Evolutionary conservation across 768 basidiomycete species (phyloP).

Genomic region (Antrodiella citrinella): DNA sequence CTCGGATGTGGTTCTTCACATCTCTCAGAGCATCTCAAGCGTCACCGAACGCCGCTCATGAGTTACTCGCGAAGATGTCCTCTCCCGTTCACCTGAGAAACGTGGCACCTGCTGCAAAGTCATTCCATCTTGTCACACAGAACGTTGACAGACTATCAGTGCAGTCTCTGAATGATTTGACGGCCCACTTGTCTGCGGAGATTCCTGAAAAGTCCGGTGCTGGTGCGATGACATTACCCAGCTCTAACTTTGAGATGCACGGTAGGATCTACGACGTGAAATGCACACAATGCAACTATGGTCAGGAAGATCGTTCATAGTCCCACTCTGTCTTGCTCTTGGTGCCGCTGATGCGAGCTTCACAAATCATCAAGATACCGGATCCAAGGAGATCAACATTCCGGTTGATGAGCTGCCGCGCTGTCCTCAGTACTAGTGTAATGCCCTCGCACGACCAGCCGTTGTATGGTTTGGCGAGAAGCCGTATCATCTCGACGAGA

Average conservation of each 20-base stretch:
- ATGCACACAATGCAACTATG: constrained; percentile 30
- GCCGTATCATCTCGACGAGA: constrained; percentile 21
- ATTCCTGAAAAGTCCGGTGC: background rate
- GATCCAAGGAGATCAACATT: constrained; percentile 13
- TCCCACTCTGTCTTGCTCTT: constrained; percentile 38
- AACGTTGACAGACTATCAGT: constrained; percentile 55
- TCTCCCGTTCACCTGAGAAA: constrained; percentile 25
- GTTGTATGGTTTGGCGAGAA: constrained; percentile 38
- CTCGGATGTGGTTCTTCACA: background rate
- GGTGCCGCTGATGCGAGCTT: constrained; percentile 33
- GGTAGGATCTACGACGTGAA: constrained; percentile 46
- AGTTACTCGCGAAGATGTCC: constrained; percentile 38
- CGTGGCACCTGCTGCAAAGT: constrained; percentile 35
- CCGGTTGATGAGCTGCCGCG: constrained; percentile 22
- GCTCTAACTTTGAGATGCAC: constrained; percentile 55
- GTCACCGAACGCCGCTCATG: constrained; percentile 49
- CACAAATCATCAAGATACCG: constrained; percentile 28
- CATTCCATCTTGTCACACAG: constrained; percentile 49
- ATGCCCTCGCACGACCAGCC: constrained; percentile 26
- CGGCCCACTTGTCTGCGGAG: constrained; percentile 8
- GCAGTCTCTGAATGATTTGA: constrained; percentile 31
- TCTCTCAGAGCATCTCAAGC: constrained; percentile 41
- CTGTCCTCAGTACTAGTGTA: constrained; percentile 24
- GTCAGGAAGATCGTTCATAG: background rate
- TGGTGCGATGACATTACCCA: background rate